Evolutionary conservation across 2,329 filamentous ascomycete species (phyloP), one percentile per base, ranked within the genome.

Genomic region (Trichoderma simmonsii): DNA sequence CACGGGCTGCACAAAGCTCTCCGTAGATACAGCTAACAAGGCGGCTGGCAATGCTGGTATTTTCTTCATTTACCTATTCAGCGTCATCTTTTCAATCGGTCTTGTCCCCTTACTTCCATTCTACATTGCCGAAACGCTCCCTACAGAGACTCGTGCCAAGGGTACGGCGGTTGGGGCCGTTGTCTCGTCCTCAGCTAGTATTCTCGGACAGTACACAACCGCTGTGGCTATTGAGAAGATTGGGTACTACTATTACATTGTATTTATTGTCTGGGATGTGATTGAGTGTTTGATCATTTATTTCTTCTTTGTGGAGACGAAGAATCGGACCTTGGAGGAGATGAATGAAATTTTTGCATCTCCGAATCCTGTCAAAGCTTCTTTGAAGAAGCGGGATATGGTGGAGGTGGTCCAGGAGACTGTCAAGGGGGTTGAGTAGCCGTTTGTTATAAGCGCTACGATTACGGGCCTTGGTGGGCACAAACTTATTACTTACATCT

Each of bases 61-160:
- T 1, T 86, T 86, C 0, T 87, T 90, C 74, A 81, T 90, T n/a
- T 85, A 87, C 74, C 82, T 89, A 71, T 90, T 89, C 77, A 88
- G 79, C 73, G 75, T 81, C 64, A 80, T 81, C 72, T 82, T 81
- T 73, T 78, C 77, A 3, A 54, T 74, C 15, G 62, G 72, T 61
- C 43, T 71, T 60, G 70, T 71, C 57, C 72, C 72, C 8, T 59
- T 74, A 24, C 71, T 74, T 39, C 68, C 70, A 54, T 73, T 76
- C 43, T 76, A 76, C 57, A 73, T 73, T 30, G 73, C 73, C 28
- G 75, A 76, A 70, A 75, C 73, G 2, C 73, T 75, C 32, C 51
- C 71, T 26, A 74, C 73, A 3, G 72, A 73, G n/a, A 74, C 72
- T 24, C 75, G 75, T 15, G 75, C 75, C 51, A 76, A 76, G 74